Evolutionary conservation across 768 basidiomycete species (phyloP), one percentile per base, ranked within the genome.

Genomic region (Mycena albidolilacea): DNA sequence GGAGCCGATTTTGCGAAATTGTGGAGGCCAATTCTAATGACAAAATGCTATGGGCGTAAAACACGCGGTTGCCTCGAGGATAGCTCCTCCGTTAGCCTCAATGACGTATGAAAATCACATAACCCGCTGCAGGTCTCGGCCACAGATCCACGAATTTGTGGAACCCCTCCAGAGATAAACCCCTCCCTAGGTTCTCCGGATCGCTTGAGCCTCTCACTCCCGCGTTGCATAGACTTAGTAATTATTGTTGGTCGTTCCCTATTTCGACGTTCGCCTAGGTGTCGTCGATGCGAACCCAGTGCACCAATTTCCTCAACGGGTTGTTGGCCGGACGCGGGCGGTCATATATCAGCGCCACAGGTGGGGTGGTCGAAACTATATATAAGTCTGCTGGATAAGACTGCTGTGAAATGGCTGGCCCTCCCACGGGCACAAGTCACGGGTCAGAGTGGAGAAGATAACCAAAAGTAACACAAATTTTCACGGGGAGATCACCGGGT

Each of bases 31-130:
- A 23, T 23, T 23, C 23, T 23, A 23, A 23, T 23, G 23, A 23
- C 23, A 23, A 23, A 23, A 23, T 23, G 23, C 23, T 23, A 23
- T 23, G 23, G 23, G 23, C 23, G 23, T 23, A 23, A 23, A 23
- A 23, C 23, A 23, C 23, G 23, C 23, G 23, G 23, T 23, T 23
- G 23, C 23, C 23, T 23, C 23, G 23, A 23, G 23, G 23, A 23
- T 23, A 23, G 23, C 23, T 23, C 52, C 48, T 65, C 38, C 9
- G 5, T 65, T 65, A 41, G 52, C 64, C 37, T 41, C 50, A 54
- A 65, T 65, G 64, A 65, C 64, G 64, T 65, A 65, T 54, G 50
- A 54, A 54, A 54, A 54, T 41, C 52, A 65, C 46, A 54, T 19
- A 65, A 55, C 64, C 50, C 64, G 19, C 50, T 23, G 46, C 12